phyloP scores from a whole-genome alignment of 75 land plant genomes.

The Picea sitchensis region DNA sequence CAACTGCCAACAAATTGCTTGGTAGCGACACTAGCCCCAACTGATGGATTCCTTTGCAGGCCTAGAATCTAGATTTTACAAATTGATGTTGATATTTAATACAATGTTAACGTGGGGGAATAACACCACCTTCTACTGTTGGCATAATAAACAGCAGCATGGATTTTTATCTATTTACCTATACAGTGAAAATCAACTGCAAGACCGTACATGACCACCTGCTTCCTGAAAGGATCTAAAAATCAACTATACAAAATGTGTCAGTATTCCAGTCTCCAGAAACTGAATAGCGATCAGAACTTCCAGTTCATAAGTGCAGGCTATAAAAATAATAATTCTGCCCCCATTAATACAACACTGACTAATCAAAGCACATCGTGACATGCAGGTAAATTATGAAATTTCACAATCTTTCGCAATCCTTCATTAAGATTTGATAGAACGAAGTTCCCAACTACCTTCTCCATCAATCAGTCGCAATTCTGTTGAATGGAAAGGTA shows the following conservation, averaged over 20 bases:
- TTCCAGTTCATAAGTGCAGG: conserved; percentile 3
- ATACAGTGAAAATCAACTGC: neutral
- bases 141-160: neutral
- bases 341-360: neutral
- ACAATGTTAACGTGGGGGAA: neutral
- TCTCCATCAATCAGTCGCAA: conserved; percentile 92
- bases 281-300: neutral
- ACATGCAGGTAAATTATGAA: neutral
- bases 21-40: neutral
- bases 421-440: conserved; percentile 38
- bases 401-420: neutral
- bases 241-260: neutral
- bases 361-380: neutral
- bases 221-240: neutral
- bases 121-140: neutral
- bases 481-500: conserved; percentile 87
- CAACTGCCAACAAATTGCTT: conserved; percentile 1
- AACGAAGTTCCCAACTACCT: conserved; percentile 92
- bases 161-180: neutral
- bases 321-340: neutral
- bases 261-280: neutral
- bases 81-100: conserved; percentile 4
- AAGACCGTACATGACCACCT: neutral
- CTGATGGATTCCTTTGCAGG: neutral
- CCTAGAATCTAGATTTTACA: neutral